phyloP scores from a whole-genome alignment of 257 asterid genomes.

The Nicotiana noctiflora region DNA sequence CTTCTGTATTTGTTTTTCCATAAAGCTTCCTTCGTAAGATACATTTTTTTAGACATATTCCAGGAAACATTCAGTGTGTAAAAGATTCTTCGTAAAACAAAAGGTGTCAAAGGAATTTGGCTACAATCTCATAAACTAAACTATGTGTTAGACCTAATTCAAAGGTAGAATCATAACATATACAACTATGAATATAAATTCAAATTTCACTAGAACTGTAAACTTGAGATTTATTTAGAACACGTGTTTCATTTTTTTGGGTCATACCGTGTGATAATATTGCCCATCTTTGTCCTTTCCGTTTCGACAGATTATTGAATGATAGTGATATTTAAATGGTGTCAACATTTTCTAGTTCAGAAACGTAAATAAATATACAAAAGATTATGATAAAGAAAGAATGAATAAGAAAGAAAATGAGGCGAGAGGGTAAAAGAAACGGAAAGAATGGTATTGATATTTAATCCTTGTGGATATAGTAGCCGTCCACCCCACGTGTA shows the following conservation, averaged over 20 bases:
- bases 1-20: neutral
- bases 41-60: no score
- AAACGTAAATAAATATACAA: neutral
- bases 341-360: neutral
- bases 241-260: neutral
- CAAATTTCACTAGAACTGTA: neutral
- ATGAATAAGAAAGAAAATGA: neutral
- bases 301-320: neutral
- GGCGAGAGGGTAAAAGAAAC: neutral
- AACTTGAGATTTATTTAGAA: neutral
- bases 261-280: neutral
- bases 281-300: neutral
- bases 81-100: no score
- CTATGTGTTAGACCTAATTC: no score
- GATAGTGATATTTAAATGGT: neutral
- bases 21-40: neutral
- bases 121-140: no score
- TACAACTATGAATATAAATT: no score
- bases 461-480: neutral
- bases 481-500: neutral
- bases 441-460: neutral
- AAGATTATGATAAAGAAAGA: neutral
- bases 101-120: no score
- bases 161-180: no score
- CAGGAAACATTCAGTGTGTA: no score